These are phyloP conservation scores for Penicillium longicatenatum DNA, from an alignment of 495 filamentous ascomycete genomes.

Conservation along the genomic window DNA sequence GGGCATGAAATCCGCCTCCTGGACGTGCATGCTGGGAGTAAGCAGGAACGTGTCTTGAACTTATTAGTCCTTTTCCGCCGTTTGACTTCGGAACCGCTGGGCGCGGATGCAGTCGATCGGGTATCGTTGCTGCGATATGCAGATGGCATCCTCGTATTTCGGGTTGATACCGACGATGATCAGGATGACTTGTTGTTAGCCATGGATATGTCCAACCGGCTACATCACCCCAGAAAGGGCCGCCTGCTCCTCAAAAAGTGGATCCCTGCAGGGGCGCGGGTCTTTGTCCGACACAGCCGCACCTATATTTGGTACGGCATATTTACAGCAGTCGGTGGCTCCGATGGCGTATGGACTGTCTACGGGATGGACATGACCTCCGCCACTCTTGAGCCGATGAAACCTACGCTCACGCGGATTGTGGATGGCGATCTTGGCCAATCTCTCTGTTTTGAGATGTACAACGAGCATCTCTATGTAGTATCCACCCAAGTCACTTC, in stretches of 20 bases:
- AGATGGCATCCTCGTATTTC: slow-evolving; percentile 61
- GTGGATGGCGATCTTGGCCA: slow-evolving; percentile 58
- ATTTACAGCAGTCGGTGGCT: slow-evolving; percentile 15
- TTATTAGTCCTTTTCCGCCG: slow-evolving; percentile 50
- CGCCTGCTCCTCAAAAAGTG: slow-evolving; percentile 34
- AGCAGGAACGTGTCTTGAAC: slow-evolving; percentile 59
- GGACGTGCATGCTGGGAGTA: slow-evolving; percentile 55
- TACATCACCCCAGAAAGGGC: slow-evolving; percentile 30
- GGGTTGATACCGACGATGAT: slow-evolving; percentile 34
- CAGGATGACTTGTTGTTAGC: slow-evolving; percentile 58
- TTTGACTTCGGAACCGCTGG: slow-evolving; percentile 24
- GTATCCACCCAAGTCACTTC: slow-evolving; percentile 67
- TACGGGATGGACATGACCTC: slow-evolving; percentile 52
- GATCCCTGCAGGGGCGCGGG: slow-evolving; percentile 15
- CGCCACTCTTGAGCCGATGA: slow-evolving; percentile 12
- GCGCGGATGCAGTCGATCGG: slow-evolving; percentile 39
- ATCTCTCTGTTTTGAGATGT: slow-evolving; percentile 71
- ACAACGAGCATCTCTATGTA: slow-evolving; percentile 68
- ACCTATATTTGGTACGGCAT: slow-evolving; percentile 70
- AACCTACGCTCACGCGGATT: slow-evolving; percentile 15
- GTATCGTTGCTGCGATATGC: slow-evolving; percentile 64
- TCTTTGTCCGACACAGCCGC: slow-evolving; percentile 67
- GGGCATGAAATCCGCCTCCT: slow-evolving; percentile 62
- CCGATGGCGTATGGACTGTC: slow-evolving; percentile 55
- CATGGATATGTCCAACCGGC: slow-evolving; percentile 47